These are phyloP conservation scores for Coemansia umbellata DNA, from an alignment of 192 early-diverging fungal genomes.

Conservation along the genomic window DNA sequence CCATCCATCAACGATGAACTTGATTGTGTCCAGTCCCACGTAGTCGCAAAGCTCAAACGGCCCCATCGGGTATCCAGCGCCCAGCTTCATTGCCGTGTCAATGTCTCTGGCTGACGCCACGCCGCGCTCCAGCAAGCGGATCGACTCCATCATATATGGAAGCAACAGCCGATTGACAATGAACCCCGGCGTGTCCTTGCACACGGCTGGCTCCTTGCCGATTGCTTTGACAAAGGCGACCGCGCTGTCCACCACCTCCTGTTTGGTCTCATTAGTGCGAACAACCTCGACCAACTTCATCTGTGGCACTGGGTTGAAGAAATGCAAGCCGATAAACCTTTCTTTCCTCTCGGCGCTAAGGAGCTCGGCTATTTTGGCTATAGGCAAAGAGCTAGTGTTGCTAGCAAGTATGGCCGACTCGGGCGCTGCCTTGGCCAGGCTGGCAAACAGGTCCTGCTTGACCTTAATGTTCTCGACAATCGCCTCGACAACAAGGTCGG, in stretches of 20 bases:
- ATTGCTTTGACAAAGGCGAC: slow-evolving; percentile 67
- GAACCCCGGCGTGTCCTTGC: slow-evolving; percentile 97
- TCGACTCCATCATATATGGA: slow-evolving; percentile 95
- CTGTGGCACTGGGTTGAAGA: slow-evolving; percentile 98
- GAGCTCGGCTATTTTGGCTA: slow-evolving; percentile 72
- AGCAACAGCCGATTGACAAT: slow-evolving; percentile 95
- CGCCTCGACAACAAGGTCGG: slow-evolving; percentile 91
- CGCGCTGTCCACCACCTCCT: slow-evolving; percentile 62
- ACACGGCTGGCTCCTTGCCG: slow-evolving; percentile 84
- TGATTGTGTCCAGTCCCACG: slow-evolving; percentile 93
- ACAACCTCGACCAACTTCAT: slow-evolving; percentile 98
- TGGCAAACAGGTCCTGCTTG: slow-evolving; percentile 79
- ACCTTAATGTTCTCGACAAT: slow-evolving; percentile 90
- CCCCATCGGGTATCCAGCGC: slow-evolving; percentile 96
- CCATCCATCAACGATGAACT: slow-evolving; percentile 96
- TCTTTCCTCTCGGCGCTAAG: slow-evolving; percentile 50
- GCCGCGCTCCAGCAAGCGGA: slow-evolving; percentile 85
- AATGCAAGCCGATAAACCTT: slow-evolving; percentile 86
- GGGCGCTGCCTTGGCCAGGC: slow-evolving; percentile 70
- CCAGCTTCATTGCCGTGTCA: slow-evolving; percentile 96
- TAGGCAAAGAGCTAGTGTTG: slow-evolving; percentile 91
- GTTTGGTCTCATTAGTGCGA: slow-evolving; percentile 59
- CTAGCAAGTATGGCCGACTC: slow-evolving; percentile 74
- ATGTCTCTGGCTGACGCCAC: slow-evolving; percentile 83
- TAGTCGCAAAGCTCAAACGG: slow-evolving; percentile 58